Base-by-base conservation (phyloP, 148 eudicot genomes). In the Fagopyrum tataricum region DNA sequence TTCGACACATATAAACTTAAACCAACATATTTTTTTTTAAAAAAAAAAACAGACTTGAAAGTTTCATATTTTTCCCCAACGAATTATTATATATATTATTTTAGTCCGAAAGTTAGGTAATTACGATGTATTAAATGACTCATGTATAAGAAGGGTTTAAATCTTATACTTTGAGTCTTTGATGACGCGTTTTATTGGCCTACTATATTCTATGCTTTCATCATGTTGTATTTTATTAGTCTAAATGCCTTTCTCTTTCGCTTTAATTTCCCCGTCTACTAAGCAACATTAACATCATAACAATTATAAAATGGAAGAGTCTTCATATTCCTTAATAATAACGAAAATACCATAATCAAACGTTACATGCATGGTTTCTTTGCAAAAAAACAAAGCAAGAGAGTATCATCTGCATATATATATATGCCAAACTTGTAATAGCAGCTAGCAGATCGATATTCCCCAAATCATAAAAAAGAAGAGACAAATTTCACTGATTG, bases 191-290 rank as follows among this genome's bases (percentile, higher is more conserved):
- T n/a, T n/a, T n/a, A n/a, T n/a, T n/a, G n/a, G n/a, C n/a, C n/a
- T n/a, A n/a, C n/a, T n/a, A 31, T 31, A 31, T 31, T 31, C 37
- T 31, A 31, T 31, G 37, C 37, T 31, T 31, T 31, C 37, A 31
- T 31, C 2, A 31, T 31, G 37, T 31, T 31, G 37, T 31, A 31
- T 31, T 59, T 59, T 39, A 58, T 58, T 23, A n/a, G 14, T 24
- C 66, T 4, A 59, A 21, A 59, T 23, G 66, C 44, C 69, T 64
- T 37, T 64, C 39, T 64, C 69, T 64, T 64, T 64, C 37, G 44
- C 69, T 37, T 64, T 31, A 31, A 31, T 31, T 64, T 37, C 43
- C 66, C 69, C 39, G 9, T 64, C 44, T 64, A 37, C 42, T 64
- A 31, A 64, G 69, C 17, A 31, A 64, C 69, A 64, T 64, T 18